Evolutionary conservation across 257 asterid species (phyloP).

Genomic region (Scutellaria minor): DNA sequence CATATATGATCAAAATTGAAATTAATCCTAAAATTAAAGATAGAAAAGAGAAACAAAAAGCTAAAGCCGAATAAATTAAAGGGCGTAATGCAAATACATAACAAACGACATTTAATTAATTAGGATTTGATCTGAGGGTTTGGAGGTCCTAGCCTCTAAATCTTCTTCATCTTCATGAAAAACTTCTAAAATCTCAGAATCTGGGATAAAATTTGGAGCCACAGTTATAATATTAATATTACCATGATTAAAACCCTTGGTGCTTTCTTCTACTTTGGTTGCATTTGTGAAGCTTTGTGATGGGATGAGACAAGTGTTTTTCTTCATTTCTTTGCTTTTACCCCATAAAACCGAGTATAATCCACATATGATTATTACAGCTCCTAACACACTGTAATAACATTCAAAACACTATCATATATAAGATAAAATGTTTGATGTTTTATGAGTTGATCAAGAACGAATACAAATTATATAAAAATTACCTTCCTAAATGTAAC

Average conservation of each 20-base stretch:
- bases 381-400: constrained; percentile 61
- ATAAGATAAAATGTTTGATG: too few relatives aligned
- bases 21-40: too few relatives aligned
- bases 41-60: too few relatives aligned
- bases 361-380: constrained; percentile 51
- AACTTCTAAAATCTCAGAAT: neutral
- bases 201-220: constrained; percentile 40
- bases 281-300: constrained; percentile 23
- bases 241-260: too few relatives aligned
- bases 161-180: constrained; percentile 32
- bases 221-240: constrained; percentile 29
- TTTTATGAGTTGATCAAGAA: too few relatives aligned
- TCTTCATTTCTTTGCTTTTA: constrained; percentile 58
- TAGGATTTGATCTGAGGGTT: neutral
- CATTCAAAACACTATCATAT: neutral
- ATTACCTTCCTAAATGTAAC: constrained; percentile 67
- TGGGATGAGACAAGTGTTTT: constrained; percentile 40
- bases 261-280: neutral
- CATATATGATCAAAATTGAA: too few relatives aligned
- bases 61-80: too few relatives aligned
- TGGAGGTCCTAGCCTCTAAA: constrained; percentile 30
- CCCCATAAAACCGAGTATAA: constrained; percentile 75
- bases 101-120: too few relatives aligned
- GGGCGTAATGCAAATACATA: too few relatives aligned
- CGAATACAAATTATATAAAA: too few relatives aligned